Base-by-base conservation (phyloP, 2,329 filamentous ascomycete species). In the Arachnopeziza araneosa region DNA sequence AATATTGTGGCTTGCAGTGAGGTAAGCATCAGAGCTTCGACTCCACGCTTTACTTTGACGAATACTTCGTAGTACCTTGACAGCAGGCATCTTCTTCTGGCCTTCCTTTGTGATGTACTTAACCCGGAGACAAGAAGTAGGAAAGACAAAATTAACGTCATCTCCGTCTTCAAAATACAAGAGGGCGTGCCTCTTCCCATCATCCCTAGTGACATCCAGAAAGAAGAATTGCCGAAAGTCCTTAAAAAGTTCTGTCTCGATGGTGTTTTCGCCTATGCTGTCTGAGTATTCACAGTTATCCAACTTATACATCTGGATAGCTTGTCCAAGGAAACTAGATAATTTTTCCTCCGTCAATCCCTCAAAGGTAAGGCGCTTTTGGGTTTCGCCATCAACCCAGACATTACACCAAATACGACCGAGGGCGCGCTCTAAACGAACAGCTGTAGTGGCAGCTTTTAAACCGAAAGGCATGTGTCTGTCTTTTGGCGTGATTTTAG, bases 321-420 rank as follows among this genome's bases (percentile, higher is more conserved):
- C 9, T 23, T 24, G 14, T 22, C 44, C 24, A n/a, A 17, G 9
- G n/a, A 52, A 23, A 51, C n/a, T 57, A 9, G 32, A 17, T 19
- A 22, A 1, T 24, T 24, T 17, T 50, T 49, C 36, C 50, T 24
- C 22, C 19, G 30, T 49, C 10, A 59, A 30, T 17, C 50, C 52
- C 22, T 59, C 52, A 30, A 54, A 59, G 24, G 26, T 55, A 19
- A 59, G 51, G 44, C 56, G 32, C 23, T 54, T 58, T 30, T 58
- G 23, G 10, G 22, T 54, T 22, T 58, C n/a, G 10, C 10, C 23
- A 54, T n/a, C 26, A 17, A 58, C 12, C 24, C 10, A 54, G 6
- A 58, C 52, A 23, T 54, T 32, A 36, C 52, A 55, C 57, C 57
- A 59, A 1, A 59, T n/a, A 30, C 57, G 24, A 26, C 57, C 57